A percentile compares a stretch with the other conserved stretches of the same genome.
These are phyloP conservation scores for Torulaspora microellipsoides DNA, from an alignment of 805 yeast species.

Conservation along the genomic window DNA sequence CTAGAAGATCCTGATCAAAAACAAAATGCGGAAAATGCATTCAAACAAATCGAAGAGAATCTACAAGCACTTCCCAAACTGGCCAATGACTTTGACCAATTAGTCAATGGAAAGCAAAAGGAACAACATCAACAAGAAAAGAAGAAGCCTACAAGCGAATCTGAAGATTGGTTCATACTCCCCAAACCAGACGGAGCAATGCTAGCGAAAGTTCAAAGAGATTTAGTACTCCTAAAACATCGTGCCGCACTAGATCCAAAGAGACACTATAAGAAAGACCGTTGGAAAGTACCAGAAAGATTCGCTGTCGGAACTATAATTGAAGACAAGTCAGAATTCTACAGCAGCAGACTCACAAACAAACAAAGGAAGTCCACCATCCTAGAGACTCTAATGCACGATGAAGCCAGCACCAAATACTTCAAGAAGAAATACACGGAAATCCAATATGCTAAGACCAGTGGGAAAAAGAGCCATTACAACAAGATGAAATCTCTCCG, in stretches of 20 bases:
- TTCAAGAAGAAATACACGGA: constrained; percentile 81
- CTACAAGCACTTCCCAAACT: constrained; percentile 30
- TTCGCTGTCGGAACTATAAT: constrained; percentile 88
- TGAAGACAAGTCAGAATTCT: constrained; percentile 77
- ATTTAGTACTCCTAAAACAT: constrained; percentile 71
- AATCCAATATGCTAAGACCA: constrained; percentile 58
- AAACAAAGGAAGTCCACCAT: constrained; percentile 73
- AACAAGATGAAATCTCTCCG: constrained; percentile 54
- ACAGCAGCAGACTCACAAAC: constrained; percentile 51
- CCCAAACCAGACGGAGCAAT: constrained; percentile 73
- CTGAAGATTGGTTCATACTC: constrained; percentile 76
- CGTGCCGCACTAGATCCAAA: constrained; percentile 93
- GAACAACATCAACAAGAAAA: neutral
- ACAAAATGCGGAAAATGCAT: constrained; percentile 17
- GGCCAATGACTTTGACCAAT: constrained; percentile 27
- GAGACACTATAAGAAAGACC: constrained; percentile 86
- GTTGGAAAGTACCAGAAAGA: constrained; percentile 68
- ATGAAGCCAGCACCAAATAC: constrained; percentile 62
- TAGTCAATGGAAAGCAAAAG: constrained; percentile 6
- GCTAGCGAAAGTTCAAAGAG: constrained; percentile 55
- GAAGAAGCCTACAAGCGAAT: neutral
- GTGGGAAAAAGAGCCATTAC: constrained; percentile 65
- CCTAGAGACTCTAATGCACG: constrained; percentile 77
- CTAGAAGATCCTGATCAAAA: constrained; percentile 4
- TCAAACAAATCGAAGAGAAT: constrained; percentile 27